Conservation (phyloP, 2,329 filamentous ascomycete species). For the Penicillium fuscoglaucum region DNA sequence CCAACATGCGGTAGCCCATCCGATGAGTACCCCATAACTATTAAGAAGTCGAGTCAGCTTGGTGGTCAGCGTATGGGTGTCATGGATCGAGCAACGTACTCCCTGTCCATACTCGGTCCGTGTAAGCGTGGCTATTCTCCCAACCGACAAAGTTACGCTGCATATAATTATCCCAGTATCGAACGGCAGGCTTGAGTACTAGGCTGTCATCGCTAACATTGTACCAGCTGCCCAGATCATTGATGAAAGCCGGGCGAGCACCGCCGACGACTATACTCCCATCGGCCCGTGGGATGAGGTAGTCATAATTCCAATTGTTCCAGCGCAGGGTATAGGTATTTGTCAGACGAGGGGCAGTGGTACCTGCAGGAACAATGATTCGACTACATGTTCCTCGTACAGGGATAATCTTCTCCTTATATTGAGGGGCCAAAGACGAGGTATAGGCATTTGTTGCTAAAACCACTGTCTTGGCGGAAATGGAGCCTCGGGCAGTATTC, state of each 20-base stretch:
- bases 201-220: slow-evolving; percentile 47
- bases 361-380: slow-evolving; percentile 28
- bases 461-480: slow-evolving; percentile 65
- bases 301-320: slow-evolving; percentile 60
- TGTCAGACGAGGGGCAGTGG: slow-evolving; percentile 31
- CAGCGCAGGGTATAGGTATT: slow-evolving; percentile 64
- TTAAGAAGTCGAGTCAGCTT: background rate
- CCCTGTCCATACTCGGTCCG: slow-evolving; percentile 38
- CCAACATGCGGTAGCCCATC: slow-evolving; percentile 58
- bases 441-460: slow-evolving; percentile 85
- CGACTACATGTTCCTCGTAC: slow-evolving; percentile 59
- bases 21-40: slow-evolving; percentile 54
- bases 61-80: background rate
- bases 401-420: slow-evolving; percentile 72
- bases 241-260: slow-evolving; percentile 50
- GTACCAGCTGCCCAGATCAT: slow-evolving; percentile 48
- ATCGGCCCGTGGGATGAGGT: slow-evolving; percentile 62
- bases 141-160: slow-evolving; percentile 39
- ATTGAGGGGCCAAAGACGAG: slow-evolving; percentile 68
- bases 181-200: slow-evolving; percentile 48
- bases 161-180: slow-evolving; percentile 45
- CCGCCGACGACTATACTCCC: slow-evolving; percentile 63
- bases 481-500: slow-evolving; percentile 66
- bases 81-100: slow-evolving; percentile 26
- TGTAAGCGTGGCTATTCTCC: slow-evolving; percentile 36